Evolutionary conservation across 176 grass and related monocot genomes (phyloP).

Genomic region (Carex parvula): DNA sequence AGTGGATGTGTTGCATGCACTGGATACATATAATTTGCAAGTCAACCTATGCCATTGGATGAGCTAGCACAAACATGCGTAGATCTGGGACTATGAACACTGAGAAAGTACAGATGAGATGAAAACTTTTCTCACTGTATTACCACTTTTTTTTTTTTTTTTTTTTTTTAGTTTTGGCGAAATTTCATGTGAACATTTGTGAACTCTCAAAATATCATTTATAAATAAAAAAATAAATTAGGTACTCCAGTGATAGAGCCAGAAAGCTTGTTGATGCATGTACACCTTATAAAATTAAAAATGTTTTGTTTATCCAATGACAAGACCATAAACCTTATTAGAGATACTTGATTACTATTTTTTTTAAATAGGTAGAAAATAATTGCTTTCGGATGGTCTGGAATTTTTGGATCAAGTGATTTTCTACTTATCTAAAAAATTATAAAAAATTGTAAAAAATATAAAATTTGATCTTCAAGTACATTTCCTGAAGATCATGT

Average conservation of each 20-base stretch:
- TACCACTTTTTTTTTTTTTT: background rate
- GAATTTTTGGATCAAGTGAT: no score
- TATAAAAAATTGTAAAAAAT: no score
- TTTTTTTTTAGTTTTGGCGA: background rate
- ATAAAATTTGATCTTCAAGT: no score
- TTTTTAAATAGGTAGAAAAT: no score
- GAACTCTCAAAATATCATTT: background rate
- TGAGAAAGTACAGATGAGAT: background rate
- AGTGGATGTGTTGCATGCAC: constrained; percentile 3
- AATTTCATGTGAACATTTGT: background rate
- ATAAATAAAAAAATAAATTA: background rate
- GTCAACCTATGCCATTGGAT: background rate
- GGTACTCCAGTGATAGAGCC: no score
- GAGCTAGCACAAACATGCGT: constrained; percentile 11
- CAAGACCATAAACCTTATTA: background rate
- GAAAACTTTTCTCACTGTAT: background rate
- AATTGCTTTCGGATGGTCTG: no score
- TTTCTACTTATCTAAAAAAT: no score
- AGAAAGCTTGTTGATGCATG: no score
- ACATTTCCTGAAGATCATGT: no score
- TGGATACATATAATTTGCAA: background rate
- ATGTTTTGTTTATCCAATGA: background rate
- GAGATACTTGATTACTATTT: background rate
- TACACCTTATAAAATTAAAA: no score
- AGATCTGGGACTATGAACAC: background rate